Evolutionary conservation across 2,329 filamentous ascomycete species (phyloP).

Genomic region (Xylariaceae sp.): DNA sequence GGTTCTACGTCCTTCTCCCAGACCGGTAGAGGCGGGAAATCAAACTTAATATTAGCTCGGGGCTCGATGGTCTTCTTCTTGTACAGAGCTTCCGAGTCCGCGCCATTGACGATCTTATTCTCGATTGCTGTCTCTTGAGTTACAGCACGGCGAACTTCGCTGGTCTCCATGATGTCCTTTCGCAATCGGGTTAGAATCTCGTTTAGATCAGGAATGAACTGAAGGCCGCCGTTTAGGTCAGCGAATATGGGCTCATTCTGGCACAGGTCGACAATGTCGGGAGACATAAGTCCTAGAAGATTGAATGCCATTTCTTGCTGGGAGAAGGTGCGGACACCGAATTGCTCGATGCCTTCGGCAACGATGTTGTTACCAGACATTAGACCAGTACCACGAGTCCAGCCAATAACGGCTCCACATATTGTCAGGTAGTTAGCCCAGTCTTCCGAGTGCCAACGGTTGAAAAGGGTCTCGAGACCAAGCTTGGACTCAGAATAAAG

Average conservation of each 20-base stretch:
- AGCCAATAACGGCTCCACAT: slow-evolving; percentile 96
- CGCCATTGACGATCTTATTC: slow-evolving; percentile 96
- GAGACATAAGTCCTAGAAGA: slow-evolving; percentile 92
- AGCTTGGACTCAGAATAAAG: slow-evolving; percentile 98
- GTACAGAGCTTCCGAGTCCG: slow-evolving; percentile 88
- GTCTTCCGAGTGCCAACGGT: slow-evolving; percentile 96
- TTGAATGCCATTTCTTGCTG: slow-evolving; percentile 99
- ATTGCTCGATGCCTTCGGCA: slow-evolving; percentile 93
- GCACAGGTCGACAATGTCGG: slow-evolving; percentile 90
- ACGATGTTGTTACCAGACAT: slow-evolving; percentile 99
- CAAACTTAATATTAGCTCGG: slow-evolving; percentile 96
- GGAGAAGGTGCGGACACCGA: slow-evolving; percentile 96
- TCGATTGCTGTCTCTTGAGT: slow-evolving; percentile 95
- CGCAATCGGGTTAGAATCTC: slow-evolving; percentile 90
- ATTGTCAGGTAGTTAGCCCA: slow-evolving; percentile 98
- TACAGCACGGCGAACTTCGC: slow-evolving; percentile 89
- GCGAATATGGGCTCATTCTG: slow-evolving; percentile 95
- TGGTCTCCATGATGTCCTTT: slow-evolving; percentile 93
- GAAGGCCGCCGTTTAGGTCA: slow-evolving; percentile 94
- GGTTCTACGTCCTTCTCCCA: slow-evolving; percentile 92
- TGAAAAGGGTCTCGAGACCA: slow-evolving; percentile 95
- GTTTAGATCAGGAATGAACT: slow-evolving; percentile 96
- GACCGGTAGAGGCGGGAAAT: slow-evolving; percentile 87
- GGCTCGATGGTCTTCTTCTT: slow-evolving; percentile 93
- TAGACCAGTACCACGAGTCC: slow-evolving; percentile 96